These are phyloP conservation scores for Vitellaria paradoxa DNA, from an alignment of 179 eudicot species.

Conservation along the genomic window DNA sequence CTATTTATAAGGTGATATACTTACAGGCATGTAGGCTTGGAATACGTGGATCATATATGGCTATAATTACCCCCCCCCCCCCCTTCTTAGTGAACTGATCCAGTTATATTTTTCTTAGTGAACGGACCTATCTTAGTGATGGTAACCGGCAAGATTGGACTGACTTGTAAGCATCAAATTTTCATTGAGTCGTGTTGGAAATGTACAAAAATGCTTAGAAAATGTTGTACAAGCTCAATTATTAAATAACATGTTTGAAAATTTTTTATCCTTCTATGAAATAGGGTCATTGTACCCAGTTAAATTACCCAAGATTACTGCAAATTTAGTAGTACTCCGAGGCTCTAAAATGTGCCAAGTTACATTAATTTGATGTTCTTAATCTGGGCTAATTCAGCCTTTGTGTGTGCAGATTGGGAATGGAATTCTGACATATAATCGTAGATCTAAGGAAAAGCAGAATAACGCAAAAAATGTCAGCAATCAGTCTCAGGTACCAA, in stretches of 20 bases:
- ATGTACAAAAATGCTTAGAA: no score
- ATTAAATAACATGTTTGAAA: no score
- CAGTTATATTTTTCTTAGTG: no score
- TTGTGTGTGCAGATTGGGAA: slow-evolving; percentile 36
- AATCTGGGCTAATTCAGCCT: neutral
- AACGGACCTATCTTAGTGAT: no score
- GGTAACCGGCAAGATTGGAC: no score
- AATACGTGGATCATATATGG: neutral
- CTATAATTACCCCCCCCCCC: no score
- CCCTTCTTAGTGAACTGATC: no score
- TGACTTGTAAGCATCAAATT: no score
- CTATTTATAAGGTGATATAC: neutral
- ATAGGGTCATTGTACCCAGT: no score
- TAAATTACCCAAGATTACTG: neutral
- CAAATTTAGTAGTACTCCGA: neutral
- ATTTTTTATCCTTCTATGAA: no score
- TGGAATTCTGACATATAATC: slow-evolving; percentile 34
- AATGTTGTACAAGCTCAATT: no score
- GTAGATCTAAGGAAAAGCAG: slow-evolving; percentile 39
- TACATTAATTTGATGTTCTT: neutral
- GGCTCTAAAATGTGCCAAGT: slow-evolving; percentile 4
- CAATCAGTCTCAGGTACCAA: slow-evolving; percentile 16
- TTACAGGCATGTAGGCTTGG: neutral
- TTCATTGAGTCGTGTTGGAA: no score
- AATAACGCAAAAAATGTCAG: slow-evolving; percentile 26